Base-by-base conservation (phyloP, 2,329 filamentous ascomycete genomes). In the Neonectria punicea region DNA sequence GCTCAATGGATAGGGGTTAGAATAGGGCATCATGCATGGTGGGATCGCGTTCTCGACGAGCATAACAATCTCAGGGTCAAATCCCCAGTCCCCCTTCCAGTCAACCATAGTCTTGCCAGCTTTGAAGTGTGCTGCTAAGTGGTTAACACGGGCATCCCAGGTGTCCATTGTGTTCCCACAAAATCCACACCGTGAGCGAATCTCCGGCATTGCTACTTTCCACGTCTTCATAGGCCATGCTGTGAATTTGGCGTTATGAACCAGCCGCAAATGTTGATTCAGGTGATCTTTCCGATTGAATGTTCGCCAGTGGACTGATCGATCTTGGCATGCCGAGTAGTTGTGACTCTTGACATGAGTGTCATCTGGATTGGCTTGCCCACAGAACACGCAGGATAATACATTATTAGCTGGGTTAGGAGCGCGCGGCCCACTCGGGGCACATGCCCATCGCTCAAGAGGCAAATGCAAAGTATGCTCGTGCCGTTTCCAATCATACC, bases 401-500 rank as follows among this genome's bases (percentile, higher is more conserved):
- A 43, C 20, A 56, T 66, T 14, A 58, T 63, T 28, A 78, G 77
- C 7, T 80, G 76, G 34, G 83, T 79, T 9, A 80, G 74, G 5
- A 82, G 80, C 2, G 1, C 60, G 68, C 11, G 75, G 71, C 60
- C 78, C 78, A 1, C 60, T 28, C 0, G 79, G 79, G 13, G 74
- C 76, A 49, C 77, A 86, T 70, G 79, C 80, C 85, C 75, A 87
- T 55, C 70, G 78, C 76, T 78, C 80, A 1, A 82, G 83, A 47
- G 78, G 84, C 69, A 76, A 79, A 74, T 76, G 84, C 67, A 79
- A 80, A 66, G 80, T 78, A 36, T 80, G 81, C 67, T 87, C 85
- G 67, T 87, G 85, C 39, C 85, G 77, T 58, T 81, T 80, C 81
- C 81, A 83, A 61, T 82, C 81, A 62, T 82, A 80, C 50, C 81